Percentiles rank a stretch among this genome's conserved stretches.
phyloP scores from a whole-genome alignment of 1,284 basidiomycete genomes.

The Cutaneotrichosporon mucoides region DNA sequence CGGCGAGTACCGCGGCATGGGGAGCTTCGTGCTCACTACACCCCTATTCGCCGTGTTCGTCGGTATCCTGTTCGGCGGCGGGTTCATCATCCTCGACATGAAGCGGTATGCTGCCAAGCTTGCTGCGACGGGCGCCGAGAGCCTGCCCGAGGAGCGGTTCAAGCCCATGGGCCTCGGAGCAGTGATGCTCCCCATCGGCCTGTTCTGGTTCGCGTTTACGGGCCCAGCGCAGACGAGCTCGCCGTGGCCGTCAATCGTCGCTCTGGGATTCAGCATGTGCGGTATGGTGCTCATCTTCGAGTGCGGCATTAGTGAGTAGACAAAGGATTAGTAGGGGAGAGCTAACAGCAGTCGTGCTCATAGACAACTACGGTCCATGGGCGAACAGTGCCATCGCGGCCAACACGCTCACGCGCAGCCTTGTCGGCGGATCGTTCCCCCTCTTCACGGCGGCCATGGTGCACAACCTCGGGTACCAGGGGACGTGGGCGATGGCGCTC shows the following conservation, averaged over 20 bases:
- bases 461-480: constrained; percentile 20
- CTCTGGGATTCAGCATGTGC: constrained; percentile 21
- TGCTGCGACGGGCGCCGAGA: neutral
- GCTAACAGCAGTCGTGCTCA: constrained; percentile 7
- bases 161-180: constrained; percentile 23
- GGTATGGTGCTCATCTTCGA: constrained; percentile 24
- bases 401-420: constrained; percentile 21
- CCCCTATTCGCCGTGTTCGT: constrained; percentile 21
- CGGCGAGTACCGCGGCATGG: constrained; percentile 21
- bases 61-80: constrained; percentile 22
- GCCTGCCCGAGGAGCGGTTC: constrained; percentile 22
- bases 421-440: constrained; percentile 24
- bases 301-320: constrained; percentile 13
- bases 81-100: constrained; percentile 21
- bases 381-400: constrained; percentile 27
- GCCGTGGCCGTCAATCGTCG: constrained; percentile 23
- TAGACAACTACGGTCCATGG: constrained; percentile 22
- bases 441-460: constrained; percentile 25
- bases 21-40: constrained; percentile 2
- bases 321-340: too few relatives aligned
- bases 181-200: constrained; percentile 15
- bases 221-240: constrained; percentile 20
- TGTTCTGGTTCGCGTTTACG: constrained; percentile 29
- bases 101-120: constrained; percentile 16
- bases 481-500: constrained; percentile 19